Conservation (phyloP, 441 rosid species). For the Brassica balearica region DNA sequence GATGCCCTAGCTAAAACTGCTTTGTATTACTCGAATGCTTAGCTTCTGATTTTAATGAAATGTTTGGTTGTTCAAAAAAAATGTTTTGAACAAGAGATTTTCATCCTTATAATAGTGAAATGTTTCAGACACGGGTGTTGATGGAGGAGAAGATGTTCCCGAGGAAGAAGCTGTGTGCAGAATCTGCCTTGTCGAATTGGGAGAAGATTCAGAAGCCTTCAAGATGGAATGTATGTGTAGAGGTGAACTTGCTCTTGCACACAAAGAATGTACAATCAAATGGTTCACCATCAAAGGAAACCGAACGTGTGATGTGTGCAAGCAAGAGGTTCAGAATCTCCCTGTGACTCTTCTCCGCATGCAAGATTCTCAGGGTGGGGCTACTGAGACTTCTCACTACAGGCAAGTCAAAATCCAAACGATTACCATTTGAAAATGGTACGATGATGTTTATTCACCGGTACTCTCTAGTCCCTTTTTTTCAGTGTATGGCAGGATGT, state of each 20-base stretch:
- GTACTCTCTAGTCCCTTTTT: not conserved
- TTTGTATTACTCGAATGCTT: too few species aligned
- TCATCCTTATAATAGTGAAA: constrained; percentile 25
- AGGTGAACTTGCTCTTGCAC: constrained; percentile 95
- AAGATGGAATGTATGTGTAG: constrained; percentile 99
- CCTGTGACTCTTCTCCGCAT: constrained; percentile 90
- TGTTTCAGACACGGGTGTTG: constrained; percentile 47
- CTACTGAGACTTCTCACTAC: constrained; percentile 12
- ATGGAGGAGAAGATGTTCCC: constrained; percentile 83
- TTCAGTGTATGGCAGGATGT: constrained; percentile 95
- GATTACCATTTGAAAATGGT: not conserved
- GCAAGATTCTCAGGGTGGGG: constrained; percentile 50
- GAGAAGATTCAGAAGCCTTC: constrained; percentile 94
- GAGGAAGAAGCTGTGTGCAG: constrained; percentile 98
- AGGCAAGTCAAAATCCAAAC: constrained; percentile 39
- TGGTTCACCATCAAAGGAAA: constrained; percentile 99
- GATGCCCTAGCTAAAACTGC: too few species aligned
- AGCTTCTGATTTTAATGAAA: too few species aligned
- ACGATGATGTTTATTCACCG: not conserved
- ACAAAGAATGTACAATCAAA: constrained; percentile 93
- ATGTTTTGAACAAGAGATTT: too few species aligned
- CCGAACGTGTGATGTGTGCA: constrained; percentile 95
- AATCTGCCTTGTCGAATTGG: constrained; percentile 82
- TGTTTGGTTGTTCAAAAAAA: too few species aligned
- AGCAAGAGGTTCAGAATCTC: constrained; percentile 88